phyloP scores from a whole-genome alignment of 345 rosid genomes.

The Ceriops tagal region DNA sequence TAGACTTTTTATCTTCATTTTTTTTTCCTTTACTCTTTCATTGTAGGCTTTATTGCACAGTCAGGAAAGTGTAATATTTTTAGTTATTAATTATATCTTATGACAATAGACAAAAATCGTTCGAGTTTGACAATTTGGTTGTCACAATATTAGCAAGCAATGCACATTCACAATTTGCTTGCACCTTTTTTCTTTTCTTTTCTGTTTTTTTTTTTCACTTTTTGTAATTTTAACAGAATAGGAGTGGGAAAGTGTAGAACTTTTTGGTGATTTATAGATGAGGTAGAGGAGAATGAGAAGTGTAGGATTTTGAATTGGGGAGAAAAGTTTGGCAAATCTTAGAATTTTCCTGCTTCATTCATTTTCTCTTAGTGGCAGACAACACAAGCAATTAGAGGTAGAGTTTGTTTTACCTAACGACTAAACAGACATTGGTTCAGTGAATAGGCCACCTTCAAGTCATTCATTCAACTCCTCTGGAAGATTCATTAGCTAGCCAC shows the following conservation, averaged over 20 bases:
- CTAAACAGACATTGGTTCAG: background rate
- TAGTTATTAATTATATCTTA: no score
- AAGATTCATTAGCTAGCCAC: background rate
- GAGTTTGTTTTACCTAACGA: background rate
- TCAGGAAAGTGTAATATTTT: no score
- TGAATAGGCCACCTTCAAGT: background rate
- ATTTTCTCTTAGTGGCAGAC: background rate
- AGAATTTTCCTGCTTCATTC: background rate
- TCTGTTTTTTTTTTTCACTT: background rate
- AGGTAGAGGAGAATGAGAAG: background rate
- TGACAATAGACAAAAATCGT: no score
- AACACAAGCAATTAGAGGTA: background rate
- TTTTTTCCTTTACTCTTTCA: no score
- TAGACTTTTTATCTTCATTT: no score
- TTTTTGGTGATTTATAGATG: no score
- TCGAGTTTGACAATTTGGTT: no score
- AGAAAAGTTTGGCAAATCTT: background rate
- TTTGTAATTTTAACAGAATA: no score
- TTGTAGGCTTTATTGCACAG: no score
- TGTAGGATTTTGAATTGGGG: background rate
- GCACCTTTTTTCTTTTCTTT: no score
- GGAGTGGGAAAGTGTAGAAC: background rate
- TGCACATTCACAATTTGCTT: no score
- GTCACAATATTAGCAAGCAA: no score
- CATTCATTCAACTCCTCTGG: background rate